Percentiles rank a stretch among this genome's conserved stretches.
phyloP scores from a whole-genome alignment of 768 basidiomycete species.

The Cystobasidium ongulense region DNA sequence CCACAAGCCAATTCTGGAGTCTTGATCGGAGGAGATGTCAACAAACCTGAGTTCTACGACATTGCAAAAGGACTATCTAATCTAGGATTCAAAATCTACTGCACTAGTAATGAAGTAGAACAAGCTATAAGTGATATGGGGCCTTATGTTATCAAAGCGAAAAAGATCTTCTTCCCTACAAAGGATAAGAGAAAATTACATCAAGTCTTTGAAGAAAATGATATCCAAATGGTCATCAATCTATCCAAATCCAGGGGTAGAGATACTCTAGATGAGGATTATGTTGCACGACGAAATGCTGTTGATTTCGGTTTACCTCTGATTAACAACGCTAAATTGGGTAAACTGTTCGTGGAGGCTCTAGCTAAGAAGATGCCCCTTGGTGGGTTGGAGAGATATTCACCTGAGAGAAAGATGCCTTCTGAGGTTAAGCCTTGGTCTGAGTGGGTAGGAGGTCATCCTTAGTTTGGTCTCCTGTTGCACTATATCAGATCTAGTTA shows the following conservation, averaged over 20 bases:
- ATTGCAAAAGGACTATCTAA: slow-evolving; percentile 72
- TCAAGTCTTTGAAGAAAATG: slow-evolving; percentile 81
- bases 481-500: too few relatives aligned
- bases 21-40: slow-evolving; percentile 81
- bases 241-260: slow-evolving; percentile 69
- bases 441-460: slow-evolving; percentile 57
- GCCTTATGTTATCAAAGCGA: slow-evolving; percentile 57
- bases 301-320: slow-evolving; percentile 91
- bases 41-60: slow-evolving; percentile 72
- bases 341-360: slow-evolving; percentile 81
- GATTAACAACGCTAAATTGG: slow-evolving; percentile 80
- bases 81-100: slow-evolving; percentile 92
- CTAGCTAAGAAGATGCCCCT: slow-evolving; percentile 66
- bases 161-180: slow-evolving; percentile 91
- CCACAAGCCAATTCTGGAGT: slow-evolving; percentile 69
- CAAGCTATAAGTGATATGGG: slow-evolving; percentile 63
- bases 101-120: slow-evolving; percentile 70
- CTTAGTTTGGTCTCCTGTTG: too few relatives aligned
- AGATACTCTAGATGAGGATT: slow-evolving; percentile 57
- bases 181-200: slow-evolving; percentile 91
- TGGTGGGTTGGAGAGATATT: slow-evolving; percentile 68
- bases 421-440: slow-evolving; percentile 85
- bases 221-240: slow-evolving; percentile 91
- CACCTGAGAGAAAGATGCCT: slow-evolving; percentile 71
- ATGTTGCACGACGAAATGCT: slow-evolving; percentile 57